Conservation (phyloP, 2,329 filamentous ascomycete species). For the Camillea tinctor region DNA sequence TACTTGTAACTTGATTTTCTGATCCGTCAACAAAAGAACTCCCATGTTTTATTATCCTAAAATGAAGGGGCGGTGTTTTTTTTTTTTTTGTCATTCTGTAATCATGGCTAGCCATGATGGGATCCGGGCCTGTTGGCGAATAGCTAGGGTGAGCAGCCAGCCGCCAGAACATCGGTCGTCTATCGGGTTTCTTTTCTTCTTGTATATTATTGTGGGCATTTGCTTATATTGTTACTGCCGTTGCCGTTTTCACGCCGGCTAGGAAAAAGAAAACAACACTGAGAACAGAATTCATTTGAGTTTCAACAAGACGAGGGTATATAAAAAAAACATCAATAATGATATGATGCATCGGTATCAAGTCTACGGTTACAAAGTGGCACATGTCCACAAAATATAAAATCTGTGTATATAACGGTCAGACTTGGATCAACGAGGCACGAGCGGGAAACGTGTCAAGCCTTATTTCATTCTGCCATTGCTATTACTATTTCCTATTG, state of each 20-base stretch:
- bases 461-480: neutral
- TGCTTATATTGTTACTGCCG: neutral
- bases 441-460: neutral
- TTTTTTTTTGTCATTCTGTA: constrained; percentile 13
- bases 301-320: neutral
- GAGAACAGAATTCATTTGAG: neutral
- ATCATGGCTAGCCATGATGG: constrained; percentile 8
- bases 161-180: neutral
- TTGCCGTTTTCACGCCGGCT: neutral
- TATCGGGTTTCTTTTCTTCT: neutral
- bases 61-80: constrained; percentile 11
- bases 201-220: neutral
- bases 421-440: neutral
- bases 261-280: neutral
- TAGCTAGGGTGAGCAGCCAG: neutral
- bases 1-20: constrained; percentile 21
- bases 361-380: neutral
- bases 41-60: constrained; percentile 22
- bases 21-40: constrained; percentile 18
- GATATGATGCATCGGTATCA: too few species aligned
- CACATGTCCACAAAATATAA: neutral
- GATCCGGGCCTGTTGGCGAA: neutral
- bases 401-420: neutral
- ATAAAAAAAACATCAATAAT: neutral
- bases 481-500: neutral